phyloP scores from a whole-genome alignment of 176 grass and related monocot genomes.

The sorghum (Sorghum bicolor) region Sorghum_bicolor_NCBIv3 NC_012872.2:8914501-8915000 shows the following conservation, averaged over 20 bases:
- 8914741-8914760: conserved; percentile 51
- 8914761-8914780: not conserved
- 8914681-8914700: conserved; percentile 95
- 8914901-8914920: conserved; percentile 75
- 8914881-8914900: conserved; percentile 80
- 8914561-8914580: not conserved
- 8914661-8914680: conserved; percentile 94
- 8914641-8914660: conserved; percentile 81
- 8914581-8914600: not conserved
- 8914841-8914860: conserved; percentile 66
- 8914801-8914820: not conserved
- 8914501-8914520: conserved; percentile 75
- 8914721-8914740: conserved; percentile 83
- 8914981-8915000: conserved; percentile 89
- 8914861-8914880: conserved; percentile 97
- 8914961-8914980: conserved; percentile 91
- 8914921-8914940: conserved; percentile 86
- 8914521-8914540: conserved; percentile 88
- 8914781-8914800: not conserved
- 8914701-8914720: conserved; percentile 79
- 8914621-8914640: not conserved
- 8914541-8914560: not conserved
- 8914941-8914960: conserved; percentile 92
- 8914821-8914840: no score
- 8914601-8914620: not conserved